Evolutionary conservation across 495 filamentous ascomycete species (phyloP).

Genomic region (Hypoxylon subgilvum): DNA sequence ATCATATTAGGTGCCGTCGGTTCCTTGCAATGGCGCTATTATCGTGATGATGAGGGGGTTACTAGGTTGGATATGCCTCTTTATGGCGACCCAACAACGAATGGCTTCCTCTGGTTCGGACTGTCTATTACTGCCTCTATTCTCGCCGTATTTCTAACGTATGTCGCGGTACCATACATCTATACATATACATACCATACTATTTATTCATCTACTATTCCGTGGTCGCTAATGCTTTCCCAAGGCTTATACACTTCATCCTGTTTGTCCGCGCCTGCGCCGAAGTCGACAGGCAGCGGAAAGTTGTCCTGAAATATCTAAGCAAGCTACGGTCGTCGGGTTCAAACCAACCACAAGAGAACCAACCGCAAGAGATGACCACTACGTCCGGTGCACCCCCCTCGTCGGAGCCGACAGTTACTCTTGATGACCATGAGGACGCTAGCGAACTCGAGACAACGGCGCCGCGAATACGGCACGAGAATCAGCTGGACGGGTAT

Average conservation of each 20-base stretch:
- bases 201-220: neutral
- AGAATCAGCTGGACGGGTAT: too few relatives aligned
- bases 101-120: slow-evolving; percentile 8
- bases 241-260: slow-evolving; percentile 19
- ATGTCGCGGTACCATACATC: neutral
- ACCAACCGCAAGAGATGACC: too few relatives aligned
- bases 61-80: neutral
- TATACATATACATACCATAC: neutral
- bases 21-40: neutral
- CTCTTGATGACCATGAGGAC: too few relatives aligned
- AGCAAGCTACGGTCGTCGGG: neutral
- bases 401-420: too few relatives aligned
- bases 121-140: neutral
- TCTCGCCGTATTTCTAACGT: slow-evolving; percentile 8
- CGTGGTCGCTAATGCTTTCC: neutral
- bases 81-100: neutral
- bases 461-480: too few relatives aligned
- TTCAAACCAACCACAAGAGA: too few relatives aligned
- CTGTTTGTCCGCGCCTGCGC: slow-evolving; percentile 27
- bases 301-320: neutral
- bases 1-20: slow-evolving; percentile 1
- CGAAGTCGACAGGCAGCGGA: slow-evolving; percentile 20
- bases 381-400: too few relatives aligned
- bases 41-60: neutral
- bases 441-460: too few relatives aligned